A percentile compares a stretch with the other conserved stretches of the same genome.
Evolutionary conservation across 441 rosid genomes (phyloP).

Genomic region (Gossypium lobatum): DNA sequence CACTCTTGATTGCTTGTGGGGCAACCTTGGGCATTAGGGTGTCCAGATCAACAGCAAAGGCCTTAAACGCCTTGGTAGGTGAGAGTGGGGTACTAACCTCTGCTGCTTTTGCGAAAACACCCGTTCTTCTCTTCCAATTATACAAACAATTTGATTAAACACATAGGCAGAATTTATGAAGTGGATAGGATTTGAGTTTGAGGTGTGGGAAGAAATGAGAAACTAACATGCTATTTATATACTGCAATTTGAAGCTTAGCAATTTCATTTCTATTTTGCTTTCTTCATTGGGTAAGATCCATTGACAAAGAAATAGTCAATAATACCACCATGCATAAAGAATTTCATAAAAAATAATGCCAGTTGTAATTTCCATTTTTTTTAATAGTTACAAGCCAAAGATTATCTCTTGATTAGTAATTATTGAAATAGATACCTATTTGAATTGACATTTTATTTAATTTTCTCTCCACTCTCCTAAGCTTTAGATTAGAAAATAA

Average conservation of each 20-base stretch:
- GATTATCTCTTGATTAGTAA: too few species aligned
- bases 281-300: background rate
- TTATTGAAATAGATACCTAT: too few species aligned
- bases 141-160: background rate
- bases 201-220: background rate
- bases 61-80: slow-evolving; percentile 24
- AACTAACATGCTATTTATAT: background rate
- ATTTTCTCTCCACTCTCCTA: too few species aligned
- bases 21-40: slow-evolving; percentile 18
- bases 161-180: too few species aligned
- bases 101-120: slow-evolving; percentile 16
- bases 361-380: too few species aligned
- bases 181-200: background rate
- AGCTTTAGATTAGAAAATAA: too few species aligned
- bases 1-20: background rate
- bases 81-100: slow-evolving; percentile 19
- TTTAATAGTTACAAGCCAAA: too few species aligned
- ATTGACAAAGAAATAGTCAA: background rate
- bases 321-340: background rate
- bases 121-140: background rate
- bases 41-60: slow-evolving; percentile 22
- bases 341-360: too few species aligned
- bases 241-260: background rate
- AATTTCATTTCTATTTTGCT: background rate
- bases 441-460: too few species aligned